Conservation (phyloP, 768 basidiomycete genomes). For the Phlebiopsis flavidoalba region DNA sequence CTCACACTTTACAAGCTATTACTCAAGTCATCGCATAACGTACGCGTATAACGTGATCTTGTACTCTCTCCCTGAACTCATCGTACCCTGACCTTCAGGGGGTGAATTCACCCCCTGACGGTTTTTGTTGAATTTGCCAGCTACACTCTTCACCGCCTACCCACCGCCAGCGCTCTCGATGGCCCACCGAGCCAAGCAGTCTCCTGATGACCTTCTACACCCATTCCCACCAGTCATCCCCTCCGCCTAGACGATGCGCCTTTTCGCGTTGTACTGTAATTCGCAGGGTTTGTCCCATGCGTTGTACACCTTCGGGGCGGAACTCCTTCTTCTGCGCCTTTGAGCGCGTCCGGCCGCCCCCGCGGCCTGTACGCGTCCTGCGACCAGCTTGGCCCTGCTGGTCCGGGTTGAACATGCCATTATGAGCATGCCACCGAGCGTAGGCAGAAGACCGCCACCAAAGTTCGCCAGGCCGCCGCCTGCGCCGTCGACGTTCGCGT, state of each 20-base stretch:
- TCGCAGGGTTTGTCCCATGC: slow-evolving; percentile 55
- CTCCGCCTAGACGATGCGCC: neutral
- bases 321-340: slow-evolving; percentile 10
- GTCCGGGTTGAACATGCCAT: slow-evolving; percentile 36
- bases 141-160: slow-evolving; percentile 26
- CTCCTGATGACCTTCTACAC: slow-evolving; percentile 42
- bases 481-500: slow-evolving; percentile 22
- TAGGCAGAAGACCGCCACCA: slow-evolving; percentile 19
- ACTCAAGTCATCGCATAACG: neutral
- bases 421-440: slow-evolving; percentile 26
- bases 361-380: slow-evolving; percentile 8
- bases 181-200: slow-evolving; percentile 33
- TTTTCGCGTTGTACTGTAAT: slow-evolving; percentile 45
- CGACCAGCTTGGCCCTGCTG: slow-evolving; percentile 23
- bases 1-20: neutral
- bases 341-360: slow-evolving; percentile 6
- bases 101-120: neutral
- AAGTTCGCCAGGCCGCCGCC: slow-evolving; percentile 34
- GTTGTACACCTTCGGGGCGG: slow-evolving; percentile 57
- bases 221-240: slow-evolving; percentile 22
- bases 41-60: neutral
- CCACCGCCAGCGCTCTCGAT: slow-evolving; percentile 34
- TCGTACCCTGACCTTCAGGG: neutral
- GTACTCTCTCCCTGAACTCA: neutral
- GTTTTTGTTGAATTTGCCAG: slow-evolving; percentile 14